Base-by-base conservation (phyloP, 2,329 filamentous ascomycete species). In the Dactylella cylindrospora region DNA sequence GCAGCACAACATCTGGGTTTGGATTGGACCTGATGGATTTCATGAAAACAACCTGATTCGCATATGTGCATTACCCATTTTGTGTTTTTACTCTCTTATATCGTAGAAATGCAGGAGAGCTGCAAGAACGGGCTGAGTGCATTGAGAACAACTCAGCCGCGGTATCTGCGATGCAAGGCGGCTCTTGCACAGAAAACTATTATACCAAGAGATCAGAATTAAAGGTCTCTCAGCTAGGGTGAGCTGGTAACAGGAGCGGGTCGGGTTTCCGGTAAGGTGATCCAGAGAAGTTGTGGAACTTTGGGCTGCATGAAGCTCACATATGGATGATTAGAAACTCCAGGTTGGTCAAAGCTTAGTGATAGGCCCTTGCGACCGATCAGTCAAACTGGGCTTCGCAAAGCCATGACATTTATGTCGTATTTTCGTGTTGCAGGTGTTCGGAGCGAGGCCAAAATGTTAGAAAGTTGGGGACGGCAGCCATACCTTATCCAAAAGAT, bases 11-110 rank as follows among this genome's bases (percentile, higher is more conserved):
- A 3, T 15, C 39, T 17, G 64, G 66, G 6, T 66, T 66, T 33
- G 66, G 65, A 41, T 52, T 67, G 29, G 57, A 66, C 41, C 43
- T 68, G 39, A 67, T 67, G 66, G 66, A 68, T 53, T 66, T 68
- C 50, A 65, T 67, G 65, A 67, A 57, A 26, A 67, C 55, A 9
- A 64, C 50, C 32, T 68, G 52, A 67, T 32, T 6, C 7, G 23
- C 41, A 23, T 6, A 13, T 13, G 12, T 25, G 23, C 15, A 33
- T 41, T 13, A 26, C 23, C 28, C 23, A 20, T 25, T 36, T 35
- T 25, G 13, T 33, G 3, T 40, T 22, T 17, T 23, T 26, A 46
- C 33, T 20, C 17, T 52, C 40, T 39, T 26, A 23, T n/a, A n/a
- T n/a, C n/a, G n/a, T n/a, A n/a, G n/a, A n/a, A n/a, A n/a, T n/a